A percentile compares a stretch with the other conserved stretches of the same genome.
phyloP scores from a whole-genome alignment of 2,329 filamentous ascomycete species.

The Escovopsis sp. region DNA sequence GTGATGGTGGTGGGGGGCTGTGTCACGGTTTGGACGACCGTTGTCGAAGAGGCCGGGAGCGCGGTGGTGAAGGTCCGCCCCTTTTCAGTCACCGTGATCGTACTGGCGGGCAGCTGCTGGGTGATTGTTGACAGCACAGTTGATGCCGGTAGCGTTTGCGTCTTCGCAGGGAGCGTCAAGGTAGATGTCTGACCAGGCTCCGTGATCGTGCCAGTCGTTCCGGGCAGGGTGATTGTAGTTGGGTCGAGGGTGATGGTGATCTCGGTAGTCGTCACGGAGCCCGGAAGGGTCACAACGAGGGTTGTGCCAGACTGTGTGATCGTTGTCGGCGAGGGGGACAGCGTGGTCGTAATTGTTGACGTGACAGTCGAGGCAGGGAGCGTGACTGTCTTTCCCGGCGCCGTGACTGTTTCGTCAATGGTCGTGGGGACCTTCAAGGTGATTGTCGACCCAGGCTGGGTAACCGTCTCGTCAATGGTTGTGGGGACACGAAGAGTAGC shows the following conservation, averaged over 20 bases:
- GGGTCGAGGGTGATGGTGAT: slow-evolving; percentile 5
- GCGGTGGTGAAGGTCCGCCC: slow-evolving; percentile 1
- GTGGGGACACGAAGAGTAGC: slow-evolving; percentile 1
- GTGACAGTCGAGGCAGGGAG: slow-evolving; percentile 5
- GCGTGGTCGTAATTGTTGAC: too few relatives aligned
- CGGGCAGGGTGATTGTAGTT: slow-evolving; percentile 4
- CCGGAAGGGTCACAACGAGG: slow-evolving; percentile 9
- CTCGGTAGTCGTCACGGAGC: slow-evolving; percentile 11
- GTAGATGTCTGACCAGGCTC: slow-evolving; percentile 6
- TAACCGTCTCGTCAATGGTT: slow-evolving; percentile 5
- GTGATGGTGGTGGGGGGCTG: slow-evolving; percentile 15
- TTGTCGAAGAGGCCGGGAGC: slow-evolving; percentile 13
- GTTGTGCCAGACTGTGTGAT: slow-evolving; percentile 3
- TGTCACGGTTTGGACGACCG: slow-evolving; percentile 17
- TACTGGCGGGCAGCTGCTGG: slow-evolving; percentile 3
- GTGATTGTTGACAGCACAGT: slow-evolving; percentile 6
- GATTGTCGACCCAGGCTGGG: background rate
- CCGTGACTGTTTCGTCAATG: slow-evolving; percentile 4
- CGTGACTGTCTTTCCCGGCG: slow-evolving; percentile 3
- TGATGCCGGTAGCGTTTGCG: slow-evolving; percentile 7
- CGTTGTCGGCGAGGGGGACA: too few relatives aligned
- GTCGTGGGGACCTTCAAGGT: slow-evolving; percentile 3
- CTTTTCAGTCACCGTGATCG: slow-evolving; percentile 6
- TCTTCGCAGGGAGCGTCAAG: slow-evolving; percentile 13
- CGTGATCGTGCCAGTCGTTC: slow-evolving; percentile 1